A percentile compares a stretch with the other conserved stretches of the same genome.
These are phyloP conservation scores for Aspergillus vadensis DNA, from an alignment of 2,329 filamentous ascomycete genomes.

Conservation along the genomic window DNA sequence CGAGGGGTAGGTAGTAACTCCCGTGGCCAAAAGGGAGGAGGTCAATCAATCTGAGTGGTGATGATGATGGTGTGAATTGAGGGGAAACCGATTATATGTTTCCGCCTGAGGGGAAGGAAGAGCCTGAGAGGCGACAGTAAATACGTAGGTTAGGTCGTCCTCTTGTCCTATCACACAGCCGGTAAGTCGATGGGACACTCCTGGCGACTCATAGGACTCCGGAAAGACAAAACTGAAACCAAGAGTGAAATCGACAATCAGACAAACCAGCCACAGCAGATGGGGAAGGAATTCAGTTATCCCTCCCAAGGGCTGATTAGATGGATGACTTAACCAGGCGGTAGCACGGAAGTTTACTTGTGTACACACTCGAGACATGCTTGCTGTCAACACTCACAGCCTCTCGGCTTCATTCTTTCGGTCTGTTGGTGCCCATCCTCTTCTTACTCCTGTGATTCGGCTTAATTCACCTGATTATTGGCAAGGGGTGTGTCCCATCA, in stretches of 20 bases:
- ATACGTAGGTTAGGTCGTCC: neutral
- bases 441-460: slow-evolving; percentile 4
- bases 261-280: slow-evolving; percentile 1
- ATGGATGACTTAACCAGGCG: neutral
- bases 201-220: neutral
- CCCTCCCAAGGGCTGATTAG: neutral
- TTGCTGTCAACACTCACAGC: slow-evolving; percentile 11
- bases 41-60: no score
- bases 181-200: neutral
- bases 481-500: neutral
- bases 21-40: slow-evolving; percentile 1
- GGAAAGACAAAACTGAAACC: neutral
- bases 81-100: slow-evolving; percentile 1
- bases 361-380: slow-evolving; percentile 10
- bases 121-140: neutral
- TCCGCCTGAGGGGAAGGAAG: neutral
- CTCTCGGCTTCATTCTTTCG: slow-evolving; percentile 11
- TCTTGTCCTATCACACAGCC: neutral
- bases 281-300: neutral
- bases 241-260: neutral
- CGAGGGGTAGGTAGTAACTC: slow-evolving; percentile 9
- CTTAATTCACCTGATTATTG: slow-evolving; percentile 7
- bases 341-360: slow-evolving; percentile 12
- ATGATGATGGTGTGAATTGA: neutral
- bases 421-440: slow-evolving; percentile 11